phyloP scores from a whole-genome alignment of 2,329 filamentous ascomycete genomes.

The Dactylellina drechsleri region DNA sequence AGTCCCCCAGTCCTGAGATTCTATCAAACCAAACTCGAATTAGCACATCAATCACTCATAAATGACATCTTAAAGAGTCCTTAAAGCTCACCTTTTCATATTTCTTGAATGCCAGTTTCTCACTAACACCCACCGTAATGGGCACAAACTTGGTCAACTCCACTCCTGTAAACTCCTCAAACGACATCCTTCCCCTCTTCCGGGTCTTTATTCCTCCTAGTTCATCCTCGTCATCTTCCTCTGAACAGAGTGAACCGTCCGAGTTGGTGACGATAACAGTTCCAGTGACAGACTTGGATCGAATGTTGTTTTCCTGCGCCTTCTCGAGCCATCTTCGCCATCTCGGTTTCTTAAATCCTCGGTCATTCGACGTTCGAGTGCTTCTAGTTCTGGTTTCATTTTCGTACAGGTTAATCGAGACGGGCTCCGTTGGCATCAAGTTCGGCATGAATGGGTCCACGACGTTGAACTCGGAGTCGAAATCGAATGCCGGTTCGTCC shows the following conservation, averaged over 20 bases:
- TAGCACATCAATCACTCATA: neutral
- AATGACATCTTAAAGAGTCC: neutral
- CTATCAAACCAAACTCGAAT: constrained; percentile 7
- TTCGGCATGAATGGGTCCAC: no score
- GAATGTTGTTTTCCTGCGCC: neutral
- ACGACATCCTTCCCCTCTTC: constrained; percentile 31
- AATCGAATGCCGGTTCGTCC: constrained; percentile 5
- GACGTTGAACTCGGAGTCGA: constrained; percentile 1
- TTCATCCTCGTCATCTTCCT: constrained; percentile 22
- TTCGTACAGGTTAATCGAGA: no score
- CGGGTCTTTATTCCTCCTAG: constrained; percentile 4
- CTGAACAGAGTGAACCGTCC: constrained; percentile 6
- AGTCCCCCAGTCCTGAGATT: constrained; percentile 31
- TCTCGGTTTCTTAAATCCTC: neutral
- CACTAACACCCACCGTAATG: constrained; percentile 1
- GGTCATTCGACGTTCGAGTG: neutral
- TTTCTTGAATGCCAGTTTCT: constrained; percentile 34
- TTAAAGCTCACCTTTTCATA: constrained; percentile 23
- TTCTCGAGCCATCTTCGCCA: neutral
- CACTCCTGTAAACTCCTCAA: constrained; percentile 33
- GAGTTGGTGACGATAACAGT: constrained; percentile 9
- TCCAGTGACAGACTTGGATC: neutral
- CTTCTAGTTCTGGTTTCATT: no score
- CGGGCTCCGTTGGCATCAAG: no score
- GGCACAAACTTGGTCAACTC: constrained; percentile 26